Base-by-base conservation (phyloP, 2,329 filamentous ascomycete species). In the Penicillium sp. region DNA sequence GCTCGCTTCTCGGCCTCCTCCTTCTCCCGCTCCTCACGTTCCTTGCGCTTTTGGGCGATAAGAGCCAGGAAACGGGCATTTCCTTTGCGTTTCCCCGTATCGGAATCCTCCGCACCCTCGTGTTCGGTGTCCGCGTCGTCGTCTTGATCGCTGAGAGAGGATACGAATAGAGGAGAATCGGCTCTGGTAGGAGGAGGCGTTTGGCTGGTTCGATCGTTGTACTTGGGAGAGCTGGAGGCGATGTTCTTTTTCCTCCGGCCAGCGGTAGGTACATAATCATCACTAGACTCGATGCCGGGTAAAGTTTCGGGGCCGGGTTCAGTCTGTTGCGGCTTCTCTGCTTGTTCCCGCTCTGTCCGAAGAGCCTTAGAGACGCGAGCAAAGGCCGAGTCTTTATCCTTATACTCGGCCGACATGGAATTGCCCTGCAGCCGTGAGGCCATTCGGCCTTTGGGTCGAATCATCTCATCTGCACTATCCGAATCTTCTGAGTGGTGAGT, bases 11-110 rank as follows among this genome's bases (percentile, higher is more conserved):
- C 68, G 30, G 64, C 68, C 59, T 75, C 73, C 36, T 65, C 77
- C 16, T 80, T 81, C 60, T 93, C 86, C 43, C 77, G 82, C 3
- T 81, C 85, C 30, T 84, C 72, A 7, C 86, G 80, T 64, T 93
- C 86, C 54, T 84, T 79, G 41, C 84, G 81, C 63, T 92, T 93
- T 60, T 82, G 80, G 38, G 83, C 82, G 10, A 93, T 80, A 0
- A 95, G 79, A 7, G 85, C 86, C 53, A 83, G 76, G 61, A 95
- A 84, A 4, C 85, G 81, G 34, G 80, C 75, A 41, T 82, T 79
- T 52, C 78, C 49, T 37, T 64, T 61, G 1, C 52, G 46, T 10
- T 47, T 73, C 46, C 69, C 44, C 12, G 52, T 57, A 2, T 54
- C 41, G 0, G 54, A 41, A 16, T 64, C 56, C 10, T 66, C 54